Base-by-base conservation (phyloP, 345 rosid species). In the Gossypium turneri region DNA sequence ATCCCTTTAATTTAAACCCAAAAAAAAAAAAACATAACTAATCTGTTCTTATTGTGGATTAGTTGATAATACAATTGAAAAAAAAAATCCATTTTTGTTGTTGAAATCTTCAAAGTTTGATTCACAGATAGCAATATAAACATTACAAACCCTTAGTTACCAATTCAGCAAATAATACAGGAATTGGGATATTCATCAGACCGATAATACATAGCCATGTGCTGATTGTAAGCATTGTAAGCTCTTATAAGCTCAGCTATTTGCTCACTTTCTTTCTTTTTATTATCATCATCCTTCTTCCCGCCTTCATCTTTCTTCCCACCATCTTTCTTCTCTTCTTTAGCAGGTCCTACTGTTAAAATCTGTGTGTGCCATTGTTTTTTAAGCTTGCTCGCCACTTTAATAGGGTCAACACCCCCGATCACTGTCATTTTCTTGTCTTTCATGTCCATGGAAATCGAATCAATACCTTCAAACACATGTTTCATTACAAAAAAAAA, bases 351-450 rank as follows among this genome's bases (percentile, higher is more conserved):
- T 7, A 84, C 87, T 0, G 89, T 80, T 1, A 80, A n/a, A 45
- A 94, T 74, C 19, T 89, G 78, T 0, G 86, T 9, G 66, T 16
- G 0, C 82, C 86, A 86, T 44, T 10, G 64, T 59, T 75, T 87
- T 63, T 83, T 84, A 29, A 89, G 74, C 75, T 86, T 90, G 51
- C 11, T 55, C 19, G 79, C 86, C 2, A 90, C 63, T 0, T 16
- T 12, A 17, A 82, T 70, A 0, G 89, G 86, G 51, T 94, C 89
- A 0, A 90, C 79, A 0, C 81, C 81, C 4, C 96, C 97, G 0
- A 72, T 82, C 4, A 94, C 86, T 0, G 97, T 94, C 56, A 94
- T 7, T 15, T 89, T 89, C 20, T 70, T 77, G 2, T 83, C 90
- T 20, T 85, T 88, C 84, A 83, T 76, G 77, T 92, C 88, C 76